Base-by-base conservation (phyloP, 2,329 filamentous ascomycete genomes). In the Pseudogymnoascus sp. region DNA sequence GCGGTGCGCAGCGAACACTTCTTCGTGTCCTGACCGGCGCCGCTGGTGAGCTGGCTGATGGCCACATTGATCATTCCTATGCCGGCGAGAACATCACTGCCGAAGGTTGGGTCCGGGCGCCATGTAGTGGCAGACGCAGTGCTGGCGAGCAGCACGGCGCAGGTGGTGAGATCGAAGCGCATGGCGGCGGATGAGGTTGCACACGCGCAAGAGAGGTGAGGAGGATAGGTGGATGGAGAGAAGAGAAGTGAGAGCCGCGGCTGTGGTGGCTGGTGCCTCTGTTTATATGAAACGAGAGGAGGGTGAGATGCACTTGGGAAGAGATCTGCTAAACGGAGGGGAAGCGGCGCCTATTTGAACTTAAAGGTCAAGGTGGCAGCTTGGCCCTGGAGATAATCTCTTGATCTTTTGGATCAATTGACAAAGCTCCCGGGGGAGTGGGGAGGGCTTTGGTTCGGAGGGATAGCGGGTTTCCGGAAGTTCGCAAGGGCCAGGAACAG, bases 1-100 rank as follows among this genome's bases (percentile, higher is more conserved):
- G 73, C 73, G 62, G 76, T 80, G 4, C 72, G 63, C 14, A 77
- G 64, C 0, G 70, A 77, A 65, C 76, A 78, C 22, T 65, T 69
- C 11, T 7, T 33, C 3, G 50, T 33, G 50, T 33, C 50, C 2
- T 12, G 8, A 4, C 50, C 50, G 5, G 28, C 50, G n/a, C 50
- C 50, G n/a, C 28, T 56, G 8, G 28, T 56, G 50, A 56, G 50
- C 50, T 56, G 50, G 50, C 7, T 22, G 50, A 56, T 33, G n/a
- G 50, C 50, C 28, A 56, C 26, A 33, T 56, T 56, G n/a, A 56
- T 8, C 50, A 56, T 7, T n/a, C 50, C 50, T 28, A 56, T 19
- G 8, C 50, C 50, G 28, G 50, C 50, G 10, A 56, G 50, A 5
- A 56, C n/a, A 31, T 56, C 50, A 56, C 26, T 56, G n/a, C 50